phyloP scores from a whole-genome alignment of 768 basidiomycete genomes.

The Amanita exitialis region DNA sequence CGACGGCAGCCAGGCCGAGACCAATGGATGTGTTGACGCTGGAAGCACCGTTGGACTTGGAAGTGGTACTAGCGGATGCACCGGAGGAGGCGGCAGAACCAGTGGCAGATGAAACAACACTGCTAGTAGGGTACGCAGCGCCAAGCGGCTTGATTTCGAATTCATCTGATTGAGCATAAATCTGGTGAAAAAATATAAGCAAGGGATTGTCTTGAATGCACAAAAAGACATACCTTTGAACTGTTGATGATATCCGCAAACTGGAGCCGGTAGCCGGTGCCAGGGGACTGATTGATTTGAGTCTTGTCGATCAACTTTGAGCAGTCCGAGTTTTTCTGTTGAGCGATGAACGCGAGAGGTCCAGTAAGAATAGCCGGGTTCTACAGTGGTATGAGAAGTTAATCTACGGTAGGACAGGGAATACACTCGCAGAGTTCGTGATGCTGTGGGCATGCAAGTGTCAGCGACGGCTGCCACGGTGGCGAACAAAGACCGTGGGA shows the following conservation, averaged over 20 bases:
- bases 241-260: constrained; percentile 6
- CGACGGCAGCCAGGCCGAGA: constrained; percentile 4
- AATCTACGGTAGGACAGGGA: neutral
- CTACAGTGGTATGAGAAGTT: neutral
- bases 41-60: neutral
- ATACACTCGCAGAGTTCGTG: constrained; percentile 2
- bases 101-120: neutral
- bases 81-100: neutral
- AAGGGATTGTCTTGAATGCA: neutral
- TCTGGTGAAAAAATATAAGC: neutral
- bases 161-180: constrained; percentile 2
- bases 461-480: neutral
- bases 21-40: constrained; percentile 1
- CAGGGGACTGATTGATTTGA: constrained; percentile 1
- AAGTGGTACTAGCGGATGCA: neutral
- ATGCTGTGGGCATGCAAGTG: neutral
- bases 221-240: neutral
- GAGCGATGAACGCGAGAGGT: constrained; percentile 6
- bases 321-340: constrained; percentile 5
- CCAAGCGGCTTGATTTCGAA: constrained; percentile 7
- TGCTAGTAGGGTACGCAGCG: constrained; percentile 1
- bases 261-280: constrained; percentile 3
- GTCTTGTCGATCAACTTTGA: neutral
- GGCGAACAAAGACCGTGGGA: neutral
- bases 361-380: constrained; percentile 4